phyloP scores from a whole-genome alignment of 768 basidiomycete species.

The Boletus huronensis region DNA sequence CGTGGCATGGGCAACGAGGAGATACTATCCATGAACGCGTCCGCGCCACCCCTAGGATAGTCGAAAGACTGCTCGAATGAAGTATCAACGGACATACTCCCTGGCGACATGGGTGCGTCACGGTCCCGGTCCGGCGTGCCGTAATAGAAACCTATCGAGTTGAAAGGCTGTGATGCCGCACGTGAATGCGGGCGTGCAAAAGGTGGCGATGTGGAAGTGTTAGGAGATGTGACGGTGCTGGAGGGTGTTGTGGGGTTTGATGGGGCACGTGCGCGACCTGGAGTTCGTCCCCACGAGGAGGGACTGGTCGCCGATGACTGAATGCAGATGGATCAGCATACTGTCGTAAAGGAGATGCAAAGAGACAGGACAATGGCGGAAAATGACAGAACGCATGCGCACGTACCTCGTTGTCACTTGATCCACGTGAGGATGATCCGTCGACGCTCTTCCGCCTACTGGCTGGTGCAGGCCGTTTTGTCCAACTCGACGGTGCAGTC shows the following conservation, averaged over 20 bases:
- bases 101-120: conserved; percentile 25
- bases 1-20: conserved; percentile 60
- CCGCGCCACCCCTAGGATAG: conserved; percentile 31
- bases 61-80: conserved; percentile 38
- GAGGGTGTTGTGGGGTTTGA: conserved; percentile 60
- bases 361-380: background rate
- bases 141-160: conserved; percentile 40
- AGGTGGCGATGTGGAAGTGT: conserved; percentile 39
- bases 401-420: conserved; percentile 74
- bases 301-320: conserved; percentile 40
- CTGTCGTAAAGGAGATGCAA: background rate
- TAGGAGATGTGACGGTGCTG: conserved; percentile 40
- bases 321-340: conserved; percentile 8
- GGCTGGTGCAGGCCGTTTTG: conserved; percentile 64
- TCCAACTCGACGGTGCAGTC: conserved; percentile 73
- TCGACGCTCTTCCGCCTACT: conserved; percentile 71
- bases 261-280: conserved; percentile 57
- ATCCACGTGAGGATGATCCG: conserved; percentile 41
- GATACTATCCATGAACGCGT: conserved; percentile 45
- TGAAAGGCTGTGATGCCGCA: conserved; percentile 46
- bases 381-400: background rate
- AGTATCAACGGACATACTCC: conserved; percentile 35
- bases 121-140: conserved; percentile 39
- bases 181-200: conserved; percentile 67
- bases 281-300: conserved; percentile 40